Evolutionary conservation across 1,139 yeast species (phyloP).

Genomic region (Yamadazyma oceani): DNA sequence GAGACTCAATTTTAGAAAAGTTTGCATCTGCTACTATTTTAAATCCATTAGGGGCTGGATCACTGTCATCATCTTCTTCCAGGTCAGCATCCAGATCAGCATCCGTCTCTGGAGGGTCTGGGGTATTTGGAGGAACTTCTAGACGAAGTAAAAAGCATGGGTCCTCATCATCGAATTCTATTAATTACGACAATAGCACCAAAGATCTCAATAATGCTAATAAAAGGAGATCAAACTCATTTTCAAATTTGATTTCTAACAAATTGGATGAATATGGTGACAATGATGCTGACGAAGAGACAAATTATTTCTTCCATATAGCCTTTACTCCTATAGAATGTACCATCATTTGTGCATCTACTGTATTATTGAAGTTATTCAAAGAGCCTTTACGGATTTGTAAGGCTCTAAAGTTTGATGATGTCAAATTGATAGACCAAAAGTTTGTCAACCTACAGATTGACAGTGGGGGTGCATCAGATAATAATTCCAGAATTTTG

Average conservation of each 20-base stretch:
- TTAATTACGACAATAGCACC: slow-evolving; percentile 11
- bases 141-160: slow-evolving; percentile 11
- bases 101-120: background rate
- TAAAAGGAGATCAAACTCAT: slow-evolving; percentile 14
- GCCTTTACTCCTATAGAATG: slow-evolving; percentile 59
- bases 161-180: slow-evolving; percentile 15
- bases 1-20: slow-evolving; percentile 1
- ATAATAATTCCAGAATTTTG: slow-evolving; percentile 52
- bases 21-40: background rate
- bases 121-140: background rate
- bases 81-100: too few relatives aligned
- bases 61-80: slow-evolving; percentile 6
- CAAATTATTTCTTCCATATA: slow-evolving; percentile 46
- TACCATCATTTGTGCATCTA: slow-evolving; percentile 51
- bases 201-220: slow-evolving; percentile 26
- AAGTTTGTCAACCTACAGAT: slow-evolving; percentile 57
- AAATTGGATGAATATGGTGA: slow-evolving; percentile 11
- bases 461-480: slow-evolving; percentile 60
- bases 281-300: slow-evolving; percentile 24
- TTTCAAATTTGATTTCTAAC: slow-evolving; percentile 3
- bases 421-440: slow-evolving; percentile 46
- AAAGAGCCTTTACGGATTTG: slow-evolving; percentile 34
- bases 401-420: slow-evolving; percentile 24
- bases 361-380: slow-evolving; percentile 37
- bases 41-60: slow-evolving; percentile 3